Evolutionary conservation across 208 protist genomes (phyloP).

Genomic region (Trypanosoma vivax): DNA sequence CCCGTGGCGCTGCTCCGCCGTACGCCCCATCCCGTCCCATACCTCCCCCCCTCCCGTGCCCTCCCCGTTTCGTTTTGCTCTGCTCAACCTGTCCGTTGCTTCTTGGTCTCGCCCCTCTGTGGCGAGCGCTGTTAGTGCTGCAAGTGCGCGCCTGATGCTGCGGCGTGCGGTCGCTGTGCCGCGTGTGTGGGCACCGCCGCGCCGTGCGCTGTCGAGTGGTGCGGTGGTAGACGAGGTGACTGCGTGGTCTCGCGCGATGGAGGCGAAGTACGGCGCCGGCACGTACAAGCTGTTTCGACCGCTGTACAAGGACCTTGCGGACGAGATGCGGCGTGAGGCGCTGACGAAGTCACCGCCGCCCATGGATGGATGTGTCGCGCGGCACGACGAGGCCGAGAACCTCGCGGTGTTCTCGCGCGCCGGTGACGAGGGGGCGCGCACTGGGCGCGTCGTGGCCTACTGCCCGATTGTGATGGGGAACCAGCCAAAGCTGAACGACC

Average conservation of each 20-base stretch:
- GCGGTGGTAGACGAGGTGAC: conserved; percentile 22
- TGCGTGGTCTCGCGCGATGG: conserved; percentile 32
- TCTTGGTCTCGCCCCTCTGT: neutral
- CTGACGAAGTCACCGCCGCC: conserved; percentile 63
- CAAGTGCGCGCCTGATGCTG: conserved; percentile 3
- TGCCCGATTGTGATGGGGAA: conserved; percentile 48
- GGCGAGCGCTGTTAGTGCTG: neutral
- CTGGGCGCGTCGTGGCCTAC: conserved; percentile 53
- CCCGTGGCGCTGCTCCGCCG: too few relatives aligned
- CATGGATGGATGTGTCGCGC: conserved; percentile 40
- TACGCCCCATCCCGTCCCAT: too few relatives aligned
- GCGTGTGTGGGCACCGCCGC: neutral
- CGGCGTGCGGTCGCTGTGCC: neutral
- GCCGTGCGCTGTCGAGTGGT: conserved; percentile 19
- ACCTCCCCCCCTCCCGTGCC: too few relatives aligned
- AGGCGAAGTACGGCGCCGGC: conserved; percentile 54
- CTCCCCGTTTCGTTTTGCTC: too few relatives aligned
- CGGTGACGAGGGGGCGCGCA: conserved; percentile 26
- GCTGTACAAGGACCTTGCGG: conserved; percentile 77
- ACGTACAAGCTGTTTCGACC: conserved; percentile 69
- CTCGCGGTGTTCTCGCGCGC: conserved; percentile 36
- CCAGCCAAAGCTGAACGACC: conserved; percentile 45
- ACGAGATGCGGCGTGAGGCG: conserved; percentile 68
- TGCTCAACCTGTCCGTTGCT: conserved; percentile 5
- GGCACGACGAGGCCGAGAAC: conserved; percentile 40